Conservation (phyloP, 495 filamentous ascomycete genomes). For the Thozetella sp. region DNA sequence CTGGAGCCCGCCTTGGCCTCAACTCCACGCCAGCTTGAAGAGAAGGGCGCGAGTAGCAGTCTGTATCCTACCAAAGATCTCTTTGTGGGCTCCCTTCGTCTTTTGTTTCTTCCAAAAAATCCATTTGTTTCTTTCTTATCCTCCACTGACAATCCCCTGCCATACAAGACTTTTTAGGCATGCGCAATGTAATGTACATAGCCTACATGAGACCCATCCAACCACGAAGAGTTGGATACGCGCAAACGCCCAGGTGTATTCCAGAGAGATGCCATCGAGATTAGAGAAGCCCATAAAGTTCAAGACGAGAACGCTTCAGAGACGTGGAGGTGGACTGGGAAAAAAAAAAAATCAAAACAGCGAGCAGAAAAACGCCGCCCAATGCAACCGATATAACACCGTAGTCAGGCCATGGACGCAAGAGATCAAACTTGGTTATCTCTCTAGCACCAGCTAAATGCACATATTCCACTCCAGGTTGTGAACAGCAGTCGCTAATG, state of each 20-base stretch:
- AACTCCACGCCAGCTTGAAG: not conserved
- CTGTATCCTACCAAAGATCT: not conserved
- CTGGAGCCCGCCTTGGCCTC: not conserved
- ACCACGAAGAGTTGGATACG: not conserved
- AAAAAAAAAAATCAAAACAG: conserved; percentile 3
- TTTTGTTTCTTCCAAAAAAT: not conserved
- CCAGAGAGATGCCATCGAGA: not conserved
- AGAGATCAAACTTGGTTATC: conserved; percentile 5
- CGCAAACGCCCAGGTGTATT: not conserved
- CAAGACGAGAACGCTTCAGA: not conserved
- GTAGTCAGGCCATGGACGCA: conserved; percentile 2
- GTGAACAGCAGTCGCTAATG: conserved; percentile 51
- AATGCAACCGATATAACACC: conserved; percentile 13
- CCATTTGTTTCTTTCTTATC: not conserved
- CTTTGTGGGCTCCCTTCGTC: not conserved
- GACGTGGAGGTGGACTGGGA: not conserved
- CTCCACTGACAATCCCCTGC: not conserved
- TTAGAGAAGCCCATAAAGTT: not conserved
- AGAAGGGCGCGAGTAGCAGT: not conserved
- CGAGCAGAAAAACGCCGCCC: conserved; percentile 19
- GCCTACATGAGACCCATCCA: conserved; percentile 1
- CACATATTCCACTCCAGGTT: conserved; percentile 13
- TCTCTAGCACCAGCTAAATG: conserved; percentile 3
- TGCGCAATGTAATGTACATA: not conserved
- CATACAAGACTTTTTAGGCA: not conserved